Evolutionary conservation across 495 filamentous ascomycete genomes (phyloP), one percentile per base, ranked within the genome.

Genomic region (Sphaerosporella brunnea): DNA sequence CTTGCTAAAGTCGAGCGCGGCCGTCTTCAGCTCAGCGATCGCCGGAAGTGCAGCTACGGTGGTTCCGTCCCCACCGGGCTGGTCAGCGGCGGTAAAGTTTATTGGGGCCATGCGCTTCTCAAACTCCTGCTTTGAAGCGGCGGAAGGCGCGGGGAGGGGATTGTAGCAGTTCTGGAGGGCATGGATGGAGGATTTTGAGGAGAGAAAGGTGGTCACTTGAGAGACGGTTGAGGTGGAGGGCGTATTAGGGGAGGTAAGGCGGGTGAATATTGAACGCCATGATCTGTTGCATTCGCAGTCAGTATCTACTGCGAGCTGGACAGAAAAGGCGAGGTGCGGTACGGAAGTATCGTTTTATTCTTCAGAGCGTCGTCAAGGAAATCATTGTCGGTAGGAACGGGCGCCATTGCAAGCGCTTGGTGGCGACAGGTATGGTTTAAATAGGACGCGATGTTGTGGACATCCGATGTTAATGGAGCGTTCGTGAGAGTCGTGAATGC

Each of bases 51-150:
- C 9, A 2, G 49, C 37, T 13, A 25, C 19, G 7, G 19, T 45
- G 16, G 43, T 19, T 9, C 30, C 30, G 19, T 46, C 43, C 0
- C 32, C 39, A 15, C 19, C 32, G 3, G 45, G 55, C 8, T 77
- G 75, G 19, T 74, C 65, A 7, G 73, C 72, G 3, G 82, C 79
- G 20, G 81, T 73, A 36, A 86, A 77, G 61, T 93, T 79, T 44
- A 95, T 92, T n/a, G 87, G 78, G 15, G 88, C 80, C 1, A 85
- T 95, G 63, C 78, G 87, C 34, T 79, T 84, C 46, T 88, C 82
- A 60, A 93, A 93, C 20, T 75, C 75, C 36, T 69, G 61, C 61
- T 80, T 88, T 3, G 73, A 69, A 55, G 72, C 75, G 49, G 67
- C 52, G 37, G 69, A 73, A 51, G 62, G 77, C 2, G 69, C 53